Evolutionary conservation across 257 asterid genomes (phyloP).

Genomic region (Gynochthodes officinalis): DNA sequence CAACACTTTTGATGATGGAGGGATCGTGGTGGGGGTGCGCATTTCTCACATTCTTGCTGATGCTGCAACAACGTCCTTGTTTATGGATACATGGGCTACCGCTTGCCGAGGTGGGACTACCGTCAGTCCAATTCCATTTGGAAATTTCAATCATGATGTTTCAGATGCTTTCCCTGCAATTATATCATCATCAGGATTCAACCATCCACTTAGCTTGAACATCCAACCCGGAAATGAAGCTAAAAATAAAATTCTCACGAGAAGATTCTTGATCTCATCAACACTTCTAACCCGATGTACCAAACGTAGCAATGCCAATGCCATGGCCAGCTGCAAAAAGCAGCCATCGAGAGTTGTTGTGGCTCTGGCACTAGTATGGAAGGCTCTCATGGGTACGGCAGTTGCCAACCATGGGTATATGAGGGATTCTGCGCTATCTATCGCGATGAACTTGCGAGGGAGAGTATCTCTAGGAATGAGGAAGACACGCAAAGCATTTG

Average conservation of each 20-base stretch:
- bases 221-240: neutral
- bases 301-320: neutral
- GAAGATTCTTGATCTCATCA: slow-evolving; percentile 6
- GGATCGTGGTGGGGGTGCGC: slow-evolving; percentile 9
- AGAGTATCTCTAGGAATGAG: neutral
- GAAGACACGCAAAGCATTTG: neutral
- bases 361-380: slow-evolving; percentile 18
- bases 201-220: neutral
- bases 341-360: slow-evolving; percentile 14
- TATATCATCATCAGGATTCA: neutral
- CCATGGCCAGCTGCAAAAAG: neutral
- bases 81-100: slow-evolving; percentile 17
- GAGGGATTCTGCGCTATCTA: neutral
- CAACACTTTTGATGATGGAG: slow-evolving; percentile 20
- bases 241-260: slow-evolving; percentile 9
- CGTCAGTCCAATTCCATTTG: neutral
- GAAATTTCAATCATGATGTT: neutral
- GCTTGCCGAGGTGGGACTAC: neutral
- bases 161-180: slow-evolving; percentile 12
- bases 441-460: slow-evolving; percentile 14
- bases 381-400: slow-evolving; percentile 2
- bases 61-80: neutral
- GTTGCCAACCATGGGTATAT: slow-evolving; percentile 5
- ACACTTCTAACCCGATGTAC: neutral
- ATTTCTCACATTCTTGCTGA: slow-evolving; percentile 21